A percentile compares a stretch with the other conserved stretches of the same genome.
phyloP scores from a whole-genome alignment of 192 early-diverging fungal species.

The Coemansia nantahalensis region DNA sequence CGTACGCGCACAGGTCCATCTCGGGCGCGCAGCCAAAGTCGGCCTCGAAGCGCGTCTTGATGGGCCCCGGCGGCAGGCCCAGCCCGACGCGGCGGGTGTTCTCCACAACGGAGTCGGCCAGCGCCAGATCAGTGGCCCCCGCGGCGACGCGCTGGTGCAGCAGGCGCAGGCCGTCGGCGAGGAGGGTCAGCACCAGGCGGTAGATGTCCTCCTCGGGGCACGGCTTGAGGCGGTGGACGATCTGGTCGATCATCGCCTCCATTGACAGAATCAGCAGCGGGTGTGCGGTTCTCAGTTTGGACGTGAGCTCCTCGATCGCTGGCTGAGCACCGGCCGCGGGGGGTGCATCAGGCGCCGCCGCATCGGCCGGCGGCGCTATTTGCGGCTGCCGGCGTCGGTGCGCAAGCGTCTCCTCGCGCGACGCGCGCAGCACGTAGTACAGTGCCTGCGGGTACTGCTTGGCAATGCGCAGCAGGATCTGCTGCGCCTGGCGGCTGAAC shows the following conservation, averaged over 20 bases:
- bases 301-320: slow-evolving; percentile 90
- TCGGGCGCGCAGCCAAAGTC: slow-evolving; percentile 88
- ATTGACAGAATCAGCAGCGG: slow-evolving; percentile 92
- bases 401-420: slow-evolving; percentile 80
- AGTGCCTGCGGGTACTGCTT: slow-evolving; percentile 86
- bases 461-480: slow-evolving; percentile 89
- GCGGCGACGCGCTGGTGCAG: slow-evolving; percentile 45
- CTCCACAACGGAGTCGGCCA: slow-evolving; percentile 37
- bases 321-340: not conserved
- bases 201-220: slow-evolving; percentile 98
- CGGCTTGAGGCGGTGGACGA: slow-evolving; percentile 90
- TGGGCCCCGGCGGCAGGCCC: slow-evolving; percentile 67
- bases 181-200: slow-evolving; percentile 85
- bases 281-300: slow-evolving; percentile 90
- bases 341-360: slow-evolving; percentile 9
- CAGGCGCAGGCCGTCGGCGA: slow-evolving; percentile 84
- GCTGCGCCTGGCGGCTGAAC: slow-evolving; percentile 64
- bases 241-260: slow-evolving; percentile 99
- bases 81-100: slow-evolving; percentile 90
- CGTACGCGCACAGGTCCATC: slow-evolving; percentile 79
- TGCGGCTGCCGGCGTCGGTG: slow-evolving; percentile 13
- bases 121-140: slow-evolving; percentile 11
- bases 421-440: slow-evolving; percentile 91
- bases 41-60: slow-evolving; percentile 74
- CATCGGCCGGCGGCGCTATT: not conserved